Evolutionary conservation across 2,329 filamentous ascomycete species (phyloP).

Genomic region (Daldinia sp.): DNA sequence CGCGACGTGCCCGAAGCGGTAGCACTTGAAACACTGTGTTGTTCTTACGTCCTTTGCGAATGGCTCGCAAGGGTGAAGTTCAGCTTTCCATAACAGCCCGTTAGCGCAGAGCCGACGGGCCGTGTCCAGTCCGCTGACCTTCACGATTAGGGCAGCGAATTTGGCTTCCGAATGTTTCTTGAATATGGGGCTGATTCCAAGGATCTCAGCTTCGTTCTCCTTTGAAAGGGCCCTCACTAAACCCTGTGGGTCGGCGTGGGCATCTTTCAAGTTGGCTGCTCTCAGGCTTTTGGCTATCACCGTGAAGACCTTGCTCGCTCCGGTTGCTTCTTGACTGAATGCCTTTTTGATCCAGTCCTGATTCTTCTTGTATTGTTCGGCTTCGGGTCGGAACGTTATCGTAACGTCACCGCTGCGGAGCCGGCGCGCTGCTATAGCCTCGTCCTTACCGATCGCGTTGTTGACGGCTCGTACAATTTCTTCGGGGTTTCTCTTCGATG

Average conservation of each 20-base stretch:
- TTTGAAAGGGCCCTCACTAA: background rate
- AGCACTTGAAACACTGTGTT: background rate
- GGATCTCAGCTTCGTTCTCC: background rate
- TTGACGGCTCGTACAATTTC: background rate
- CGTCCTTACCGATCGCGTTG: background rate
- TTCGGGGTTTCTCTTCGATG: background rate
- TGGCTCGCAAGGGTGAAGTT: background rate
- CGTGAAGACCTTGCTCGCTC: background rate
- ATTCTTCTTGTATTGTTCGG: background rate
- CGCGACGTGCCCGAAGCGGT: background rate
- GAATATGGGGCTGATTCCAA: background rate
- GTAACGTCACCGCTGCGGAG: background rate
- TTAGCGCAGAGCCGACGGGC: background rate
- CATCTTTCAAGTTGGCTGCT: background rate
- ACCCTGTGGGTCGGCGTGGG: background rate
- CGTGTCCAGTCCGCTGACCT: background rate
- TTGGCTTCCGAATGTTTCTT: background rate
- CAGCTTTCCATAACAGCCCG: background rate
- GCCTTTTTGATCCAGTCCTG: background rate
- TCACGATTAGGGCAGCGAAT: background rate
- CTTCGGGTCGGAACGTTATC: background rate
- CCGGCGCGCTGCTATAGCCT: background rate
- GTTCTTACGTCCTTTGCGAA: background rate
- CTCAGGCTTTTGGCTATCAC: background rate
- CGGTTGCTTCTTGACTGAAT: background rate